Evolutionary conservation across 495 filamentous ascomycete genomes (phyloP).

Genomic region (Daldinia bambusicola): DNA sequence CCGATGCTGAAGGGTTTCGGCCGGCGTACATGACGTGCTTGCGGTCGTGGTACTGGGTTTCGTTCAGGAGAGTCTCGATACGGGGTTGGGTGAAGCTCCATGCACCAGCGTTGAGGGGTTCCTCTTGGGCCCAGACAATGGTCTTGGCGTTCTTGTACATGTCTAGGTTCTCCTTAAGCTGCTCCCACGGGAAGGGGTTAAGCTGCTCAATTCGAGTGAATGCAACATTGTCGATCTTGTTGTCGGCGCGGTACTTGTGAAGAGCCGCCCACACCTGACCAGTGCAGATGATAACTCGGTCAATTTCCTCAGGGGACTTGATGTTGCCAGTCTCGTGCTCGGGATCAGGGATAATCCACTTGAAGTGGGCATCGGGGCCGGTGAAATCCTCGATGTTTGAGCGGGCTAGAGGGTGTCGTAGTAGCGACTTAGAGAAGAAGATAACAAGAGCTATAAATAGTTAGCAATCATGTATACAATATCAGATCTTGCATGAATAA

Average conservation of each 20-base stretch:
- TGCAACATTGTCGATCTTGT: conserved; percentile 86
- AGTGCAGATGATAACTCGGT: conserved; percentile 92
- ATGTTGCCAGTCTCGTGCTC: conserved; percentile 78
- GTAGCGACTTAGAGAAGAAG: conserved; percentile 96
- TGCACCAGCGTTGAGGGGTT: conserved; percentile 94
- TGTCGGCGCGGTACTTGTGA: conserved; percentile 86
- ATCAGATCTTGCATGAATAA: conserved; percentile 34
- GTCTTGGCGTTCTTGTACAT: conserved; percentile 95
- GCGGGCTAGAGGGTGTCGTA: conserved; percentile 90
- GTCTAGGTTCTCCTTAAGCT: conserved; percentile 94
- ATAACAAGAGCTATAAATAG: conserved; percentile 77
- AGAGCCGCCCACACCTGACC: conserved; percentile 94
- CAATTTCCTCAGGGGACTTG: conserved; percentile 84
- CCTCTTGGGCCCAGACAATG: conserved; percentile 96
- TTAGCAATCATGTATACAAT: conserved; percentile 50
- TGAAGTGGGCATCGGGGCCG: conserved; percentile 85
- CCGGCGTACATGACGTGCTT: conserved; percentile 98
- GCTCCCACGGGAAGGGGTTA: conserved; percentile 98
- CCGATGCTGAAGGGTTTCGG: conserved; percentile 85
- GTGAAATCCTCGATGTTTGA: conserved; percentile 90
- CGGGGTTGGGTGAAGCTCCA: conserved; percentile 96
- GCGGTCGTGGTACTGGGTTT: conserved; percentile 87
- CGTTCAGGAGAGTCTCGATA: conserved; percentile 93
- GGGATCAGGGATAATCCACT: conserved; percentile 92
- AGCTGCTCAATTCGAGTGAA: conserved; percentile 97